Percentiles rank a stretch among this genome's conserved stretches.
Conservation (phyloP, 1,284 basidiomycete genomes). For the Ceratobasidium sp. region DNA sequence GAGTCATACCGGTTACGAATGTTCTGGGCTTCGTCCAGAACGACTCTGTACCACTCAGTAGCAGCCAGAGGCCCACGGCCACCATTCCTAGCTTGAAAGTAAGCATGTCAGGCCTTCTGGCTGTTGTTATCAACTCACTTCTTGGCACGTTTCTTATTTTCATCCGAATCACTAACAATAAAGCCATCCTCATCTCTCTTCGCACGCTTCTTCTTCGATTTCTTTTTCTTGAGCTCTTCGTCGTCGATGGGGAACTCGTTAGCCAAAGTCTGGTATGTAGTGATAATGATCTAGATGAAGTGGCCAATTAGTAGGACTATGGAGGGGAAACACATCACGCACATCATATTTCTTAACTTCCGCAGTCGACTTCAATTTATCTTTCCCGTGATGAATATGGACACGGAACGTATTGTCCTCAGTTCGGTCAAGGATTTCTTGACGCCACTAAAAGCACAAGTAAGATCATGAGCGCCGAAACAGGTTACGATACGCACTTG, state of each 20-base stretch:
- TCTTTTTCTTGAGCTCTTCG: constrained; percentile 13
- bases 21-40: constrained; percentile 75
- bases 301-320: too few species aligned
- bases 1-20: constrained; percentile 63
- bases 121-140: constrained; percentile 49
- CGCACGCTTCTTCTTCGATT: constrained; percentile 51
- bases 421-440: constrained; percentile 68
- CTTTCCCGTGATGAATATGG: constrained; percentile 69
- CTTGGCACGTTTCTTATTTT: constrained; percentile 53
- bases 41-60: constrained; percentile 65
- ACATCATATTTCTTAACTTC: constrained; percentile 65
- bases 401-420: constrained; percentile 65
- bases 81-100: constrained; percentile 44
- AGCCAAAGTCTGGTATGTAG: constrained; percentile 70
- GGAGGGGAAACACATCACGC: constrained; percentile 27
- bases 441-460: constrained; percentile 64
- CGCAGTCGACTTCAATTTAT: constrained; percentile 61
- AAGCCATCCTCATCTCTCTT: constrained; percentile 52
- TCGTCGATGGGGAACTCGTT: constrained; percentile 56
- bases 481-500: constrained; percentile 54
- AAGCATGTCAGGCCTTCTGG: background rate
- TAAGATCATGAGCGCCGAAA: background rate
- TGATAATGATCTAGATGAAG: constrained; percentile 61
- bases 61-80: constrained; percentile 58
- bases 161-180: constrained; percentile 40